Base-by-base conservation (phyloP, 2,329 filamentous ascomycete species). In the Beauveria sp. region DNA sequence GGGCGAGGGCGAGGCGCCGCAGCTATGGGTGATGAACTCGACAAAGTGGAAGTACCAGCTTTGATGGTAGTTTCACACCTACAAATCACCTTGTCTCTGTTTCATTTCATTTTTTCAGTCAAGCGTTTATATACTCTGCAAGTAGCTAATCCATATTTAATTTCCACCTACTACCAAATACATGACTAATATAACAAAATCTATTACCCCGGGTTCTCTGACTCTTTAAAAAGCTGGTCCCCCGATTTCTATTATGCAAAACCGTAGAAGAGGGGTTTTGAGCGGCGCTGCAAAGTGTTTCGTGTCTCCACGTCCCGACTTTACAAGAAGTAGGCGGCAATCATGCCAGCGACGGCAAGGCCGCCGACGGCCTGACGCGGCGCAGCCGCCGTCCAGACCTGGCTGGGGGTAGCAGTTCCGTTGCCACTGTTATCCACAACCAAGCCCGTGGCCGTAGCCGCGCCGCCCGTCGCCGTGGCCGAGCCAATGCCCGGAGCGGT, bases 251-350 rank as follows among this genome's bases (percentile, higher is more conserved):
- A 53, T 26, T 41, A 53, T 53, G 51, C 34, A 26, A 16, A 53
- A 24, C 10, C 5, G n/a, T 22, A 16, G 7, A 41, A 26, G 16
- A 30, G 8, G 28, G 22, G 22, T 24, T 24, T 24, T 24, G 22
- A 24, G 22, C 22, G 22, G 22, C 22, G 28, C 28, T 30, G 28
- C 28, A 28, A 7, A 41, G 40, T 41, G 14, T 5, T 18, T 41
- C 14, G 14, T 41, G 5, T 41, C 4, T 41, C 40, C 14, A 54
- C 67, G 4, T 8, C 8, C 28, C 28, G 3, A 9, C 3, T 53
- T 75, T 75, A 81, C 61, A 80, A 61, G 59, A 80, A 67, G 65
- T 72, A 76, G 56, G 70, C 76, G 52, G 70, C 77, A 12, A 74
- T 64, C 30, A 77, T 60, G 26, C 76, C 79, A 28, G 74, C 67